These are phyloP conservation scores for Fusarium sp. DNA, from an alignment of 2,329 filamentous ascomycete genomes.

Conservation along the genomic window DNA sequence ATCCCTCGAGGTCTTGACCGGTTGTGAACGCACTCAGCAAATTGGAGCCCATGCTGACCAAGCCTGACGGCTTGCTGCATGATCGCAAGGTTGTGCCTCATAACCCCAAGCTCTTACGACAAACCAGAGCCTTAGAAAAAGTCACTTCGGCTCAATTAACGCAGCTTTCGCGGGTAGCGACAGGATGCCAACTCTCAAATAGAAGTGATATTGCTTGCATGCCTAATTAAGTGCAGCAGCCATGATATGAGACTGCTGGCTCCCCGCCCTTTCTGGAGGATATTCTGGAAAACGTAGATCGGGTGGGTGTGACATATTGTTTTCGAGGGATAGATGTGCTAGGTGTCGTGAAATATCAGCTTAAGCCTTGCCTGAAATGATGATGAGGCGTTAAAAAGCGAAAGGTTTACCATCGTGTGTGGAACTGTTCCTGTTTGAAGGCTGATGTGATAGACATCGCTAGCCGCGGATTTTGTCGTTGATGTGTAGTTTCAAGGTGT, in stretches of 20 bases:
- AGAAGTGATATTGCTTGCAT: slow-evolving; percentile 25
- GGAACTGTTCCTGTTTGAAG: not conserved
- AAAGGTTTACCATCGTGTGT: not conserved
- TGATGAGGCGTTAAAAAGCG: not conserved
- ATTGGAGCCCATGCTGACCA: slow-evolving; percentile 32
- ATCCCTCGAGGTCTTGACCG: slow-evolving; percentile 38
- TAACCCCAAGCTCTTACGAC: slow-evolving; percentile 8
- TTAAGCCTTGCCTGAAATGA: slow-evolving; percentile 21
- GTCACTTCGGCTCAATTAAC: slow-evolving; percentile 28
- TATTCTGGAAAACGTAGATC: slow-evolving; percentile 20
- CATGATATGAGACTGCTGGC: slow-evolving; percentile 12
- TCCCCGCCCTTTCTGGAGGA: not conserved
- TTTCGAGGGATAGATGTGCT: not conserved
- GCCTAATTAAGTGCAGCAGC: slow-evolving; percentile 30
- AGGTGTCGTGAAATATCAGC: slow-evolving; percentile 8
- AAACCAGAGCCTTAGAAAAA: slow-evolving; percentile 5
- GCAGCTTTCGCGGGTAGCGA: slow-evolving; percentile 25
- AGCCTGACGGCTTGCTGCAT: slow-evolving; percentile 35
- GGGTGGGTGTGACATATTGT: slow-evolving; percentile 13
- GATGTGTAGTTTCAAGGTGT: not conserved
- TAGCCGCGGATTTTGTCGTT: not conserved
- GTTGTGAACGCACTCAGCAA: slow-evolving; percentile 31
- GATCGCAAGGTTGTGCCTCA: slow-evolving; percentile 37
- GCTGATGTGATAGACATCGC: not conserved
- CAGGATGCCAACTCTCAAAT: slow-evolving; percentile 17